Evolutionary conservation across 2,329 filamentous ascomycete species (phyloP).

Genomic region (Hymenoscyphus fructigenus): DNA sequence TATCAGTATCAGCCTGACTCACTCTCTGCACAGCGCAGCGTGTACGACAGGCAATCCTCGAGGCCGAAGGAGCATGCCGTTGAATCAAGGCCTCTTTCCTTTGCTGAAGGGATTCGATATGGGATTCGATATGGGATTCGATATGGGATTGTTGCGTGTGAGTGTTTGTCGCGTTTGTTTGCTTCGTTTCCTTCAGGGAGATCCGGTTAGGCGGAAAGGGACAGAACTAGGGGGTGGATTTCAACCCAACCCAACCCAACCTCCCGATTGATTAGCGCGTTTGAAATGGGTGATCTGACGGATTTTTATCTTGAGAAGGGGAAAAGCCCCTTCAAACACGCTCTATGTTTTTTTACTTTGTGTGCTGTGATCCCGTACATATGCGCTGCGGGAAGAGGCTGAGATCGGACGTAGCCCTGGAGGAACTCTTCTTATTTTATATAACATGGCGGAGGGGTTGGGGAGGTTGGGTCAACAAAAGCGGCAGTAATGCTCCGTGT

Average conservation of each 20-base stretch:
- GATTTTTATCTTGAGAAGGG: not conserved
- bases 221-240: not conserved
- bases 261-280: conserved; percentile 1
- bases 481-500: no score
- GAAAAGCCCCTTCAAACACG: no score
- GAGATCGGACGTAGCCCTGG: not conserved
- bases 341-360: not conserved
- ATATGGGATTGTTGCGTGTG: not conserved
- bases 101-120: not conserved
- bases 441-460: no score
- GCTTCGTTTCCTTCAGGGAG: no score
- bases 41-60: not conserved
- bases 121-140: no score
- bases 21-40: not conserved
- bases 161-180: no score
- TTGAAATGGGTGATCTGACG: not conserved
- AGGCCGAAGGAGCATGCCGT: not conserved
- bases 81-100: not conserved
- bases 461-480: no score
- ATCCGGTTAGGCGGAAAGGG: not conserved
- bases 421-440: not conserved
- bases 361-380: not conserved
- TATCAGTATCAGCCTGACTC: conserved; percentile 14
- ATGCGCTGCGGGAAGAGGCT: not conserved
- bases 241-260: no score